phyloP scores from a whole-genome alignment of 352 stramenopile species.

The Phytophthora sansomeana region DNA sequence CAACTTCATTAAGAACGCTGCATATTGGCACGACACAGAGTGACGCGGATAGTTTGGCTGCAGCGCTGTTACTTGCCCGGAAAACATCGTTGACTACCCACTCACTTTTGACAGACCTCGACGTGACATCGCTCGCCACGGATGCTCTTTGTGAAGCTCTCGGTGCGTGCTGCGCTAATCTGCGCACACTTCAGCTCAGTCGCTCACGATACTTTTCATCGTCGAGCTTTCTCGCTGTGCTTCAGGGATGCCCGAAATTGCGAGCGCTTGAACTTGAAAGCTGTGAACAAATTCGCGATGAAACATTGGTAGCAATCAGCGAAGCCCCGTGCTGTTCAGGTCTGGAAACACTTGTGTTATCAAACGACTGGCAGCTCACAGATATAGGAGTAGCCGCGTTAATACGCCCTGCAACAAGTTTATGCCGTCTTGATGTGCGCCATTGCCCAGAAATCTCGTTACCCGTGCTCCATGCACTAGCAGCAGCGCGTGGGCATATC shows the following conservation, averaged over 20 bases:
- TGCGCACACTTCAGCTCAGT: slow-evolving; percentile 64
- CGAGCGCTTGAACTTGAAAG: slow-evolving; percentile 69
- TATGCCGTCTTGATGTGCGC: slow-evolving; percentile 59
- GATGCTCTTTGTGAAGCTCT: slow-evolving; percentile 66
- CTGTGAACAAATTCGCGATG: slow-evolving; percentile 76
- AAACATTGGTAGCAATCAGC: slow-evolving; percentile 43
- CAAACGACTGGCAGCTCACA: slow-evolving; percentile 80
- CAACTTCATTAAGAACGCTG: slow-evolving; percentile 46
- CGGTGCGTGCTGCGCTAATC: slow-evolving; percentile 34
- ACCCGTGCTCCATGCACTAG: slow-evolving; percentile 44
- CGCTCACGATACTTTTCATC: slow-evolving; percentile 80
- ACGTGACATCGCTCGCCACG: slow-evolving; percentile 68
- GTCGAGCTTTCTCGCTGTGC: slow-evolving; percentile 58
- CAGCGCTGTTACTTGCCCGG: slow-evolving; percentile 22
- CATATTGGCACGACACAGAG: slow-evolving; percentile 68
- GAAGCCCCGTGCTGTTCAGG: slow-evolving; percentile 30
- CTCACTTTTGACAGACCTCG: slow-evolving; percentile 50
- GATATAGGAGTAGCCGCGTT: slow-evolving; percentile 52
- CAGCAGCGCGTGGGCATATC: slow-evolving; percentile 41
- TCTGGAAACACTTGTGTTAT: slow-evolving; percentile 65
- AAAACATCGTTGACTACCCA: slow-evolving; percentile 7
- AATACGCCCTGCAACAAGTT: slow-evolving; percentile 29
- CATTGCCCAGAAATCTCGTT: slow-evolving; percentile 75
- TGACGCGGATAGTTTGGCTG: slow-evolving; percentile 54
- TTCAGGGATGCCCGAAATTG: slow-evolving; percentile 44